Base-by-base conservation (phyloP, 108 stramenopile species). In the Skeletonema marinoi region DNA sequence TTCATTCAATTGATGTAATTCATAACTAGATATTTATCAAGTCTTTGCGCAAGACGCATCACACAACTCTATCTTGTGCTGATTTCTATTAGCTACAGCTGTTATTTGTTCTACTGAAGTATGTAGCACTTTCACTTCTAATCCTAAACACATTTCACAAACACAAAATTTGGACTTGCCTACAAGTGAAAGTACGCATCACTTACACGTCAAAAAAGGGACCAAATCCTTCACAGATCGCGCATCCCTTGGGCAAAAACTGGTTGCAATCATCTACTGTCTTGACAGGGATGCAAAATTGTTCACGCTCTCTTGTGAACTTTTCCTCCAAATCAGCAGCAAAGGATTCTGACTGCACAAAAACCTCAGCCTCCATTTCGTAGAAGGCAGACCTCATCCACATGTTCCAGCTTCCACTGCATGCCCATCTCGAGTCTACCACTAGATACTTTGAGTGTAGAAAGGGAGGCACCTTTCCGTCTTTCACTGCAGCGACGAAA, bases 401-500 rank as follows among this genome's bases (percentile, higher is more conserved):
- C 70, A 77, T 38, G 54, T 77, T 77, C 76, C 76, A 77, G 44
- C 44, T 50, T 33, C 76, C 76, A 10, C 33, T 38, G 19, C 71
- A 71, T 16, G 65, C 56, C 76, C 76, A 77, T 14, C 25, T 38
- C n/a, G 70, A 65, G 63, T 77, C 76, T 19, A 77, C 42, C 16
- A 77, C 70, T 29, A 77, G 60, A 72, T 77, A 77, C 71, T 77
- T 77, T 10, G 76, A 71, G 71, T 77, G 76, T 4, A 77, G 41
- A 62, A 77, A 77, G 9, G 76, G 71, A 36, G 76, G 76, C 29
- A 35, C 61, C 19, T 33, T 32, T 21, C 44, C 68, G n/a, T 54
- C 32, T 64, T 35, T 36, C 16, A 71, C 10, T 39, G 76, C 62
- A 17, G 71, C 61, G 12, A 73, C 76, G 35, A 25, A 77, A 32